phyloP scores from a whole-genome alignment of 306 rosid species.

The Cicer yamashitae region DNA sequence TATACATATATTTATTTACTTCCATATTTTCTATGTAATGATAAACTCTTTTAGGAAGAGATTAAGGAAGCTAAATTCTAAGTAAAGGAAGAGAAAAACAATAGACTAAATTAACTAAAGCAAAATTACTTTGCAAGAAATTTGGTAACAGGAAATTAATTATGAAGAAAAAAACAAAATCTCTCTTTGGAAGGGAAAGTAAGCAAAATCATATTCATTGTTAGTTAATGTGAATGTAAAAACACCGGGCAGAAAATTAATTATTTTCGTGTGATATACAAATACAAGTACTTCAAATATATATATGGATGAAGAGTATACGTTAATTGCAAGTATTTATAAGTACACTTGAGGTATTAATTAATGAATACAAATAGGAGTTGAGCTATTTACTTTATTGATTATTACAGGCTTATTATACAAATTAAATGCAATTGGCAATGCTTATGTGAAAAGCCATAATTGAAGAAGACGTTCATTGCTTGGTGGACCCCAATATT shows the following conservation, averaged over 20 bases:
- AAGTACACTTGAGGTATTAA: background rate
- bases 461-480: slow-evolving; percentile 30
- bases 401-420: background rate
- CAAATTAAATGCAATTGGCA: background rate
- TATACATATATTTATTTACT: too few relatives aligned
- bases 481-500: slow-evolving; percentile 38
- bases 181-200: background rate
- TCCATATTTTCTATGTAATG: too few relatives aligned
- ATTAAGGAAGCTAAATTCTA: too few relatives aligned
- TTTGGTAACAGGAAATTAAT: background rate
- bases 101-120: too few relatives aligned
- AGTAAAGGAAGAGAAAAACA: too few relatives aligned
- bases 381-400: background rate
- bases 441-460: slow-evolving; percentile 33
- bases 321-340: slow-evolving; percentile 12
- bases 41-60: too few relatives aligned
- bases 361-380: background rate
- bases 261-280: background rate
- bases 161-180: background rate
- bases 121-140: too few relatives aligned
- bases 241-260: background rate
- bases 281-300: background rate
- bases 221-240: background rate
- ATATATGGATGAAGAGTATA: background rate
- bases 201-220: background rate